Percentiles rank a stretch among this genome's conserved stretches.
Conservation (phyloP, 805 yeast species). For the Kuraishia molischiana region DNA sequence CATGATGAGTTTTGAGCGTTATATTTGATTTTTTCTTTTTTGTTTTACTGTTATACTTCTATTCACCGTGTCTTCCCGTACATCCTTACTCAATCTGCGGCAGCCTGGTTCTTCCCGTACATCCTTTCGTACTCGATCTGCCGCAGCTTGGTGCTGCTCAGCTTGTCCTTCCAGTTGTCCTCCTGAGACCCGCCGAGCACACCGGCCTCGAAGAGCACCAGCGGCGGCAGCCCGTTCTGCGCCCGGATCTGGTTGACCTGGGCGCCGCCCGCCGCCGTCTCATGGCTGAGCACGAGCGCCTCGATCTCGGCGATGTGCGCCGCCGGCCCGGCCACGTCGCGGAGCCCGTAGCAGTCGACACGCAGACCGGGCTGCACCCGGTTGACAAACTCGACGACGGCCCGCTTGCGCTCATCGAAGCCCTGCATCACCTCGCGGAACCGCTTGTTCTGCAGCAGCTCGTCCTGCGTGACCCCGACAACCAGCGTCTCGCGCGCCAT, state of each 20-base stretch:
- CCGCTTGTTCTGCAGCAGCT: constrained; percentile 65
- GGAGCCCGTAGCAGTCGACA: constrained; percentile 50
- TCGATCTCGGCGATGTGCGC: constrained; percentile 66
- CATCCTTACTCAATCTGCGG: not conserved
- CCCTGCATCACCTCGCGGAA: constrained; percentile 55
- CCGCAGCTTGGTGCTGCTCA: constrained; percentile 80
- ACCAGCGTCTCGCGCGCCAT: constrained; percentile 46
- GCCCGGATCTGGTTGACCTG: constrained; percentile 58
- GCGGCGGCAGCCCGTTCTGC: constrained; percentile 40
- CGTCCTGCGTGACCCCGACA: constrained; percentile 77
- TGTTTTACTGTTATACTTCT: not conserved
- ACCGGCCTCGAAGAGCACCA: constrained; percentile 44
- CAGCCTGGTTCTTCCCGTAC: not conserved
- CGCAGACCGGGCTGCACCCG: constrained; percentile 33
- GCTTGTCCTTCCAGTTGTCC: constrained; percentile 52
- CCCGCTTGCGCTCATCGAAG: constrained; percentile 37
- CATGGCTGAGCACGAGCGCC: constrained; percentile 72
- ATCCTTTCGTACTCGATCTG: constrained; percentile 19
- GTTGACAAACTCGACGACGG: constrained; percentile 39
- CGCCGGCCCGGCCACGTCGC: constrained; percentile 93
- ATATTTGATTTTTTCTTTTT: not conserved
- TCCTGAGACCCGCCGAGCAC: constrained; percentile 44
- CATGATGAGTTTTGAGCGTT: not conserved
- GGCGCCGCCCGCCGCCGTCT: constrained; percentile 67
- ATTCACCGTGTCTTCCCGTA: not conserved